Conservation (phyloP, 176 grass and related monocot genomes). For the Pontederia paniculata region DNA sequence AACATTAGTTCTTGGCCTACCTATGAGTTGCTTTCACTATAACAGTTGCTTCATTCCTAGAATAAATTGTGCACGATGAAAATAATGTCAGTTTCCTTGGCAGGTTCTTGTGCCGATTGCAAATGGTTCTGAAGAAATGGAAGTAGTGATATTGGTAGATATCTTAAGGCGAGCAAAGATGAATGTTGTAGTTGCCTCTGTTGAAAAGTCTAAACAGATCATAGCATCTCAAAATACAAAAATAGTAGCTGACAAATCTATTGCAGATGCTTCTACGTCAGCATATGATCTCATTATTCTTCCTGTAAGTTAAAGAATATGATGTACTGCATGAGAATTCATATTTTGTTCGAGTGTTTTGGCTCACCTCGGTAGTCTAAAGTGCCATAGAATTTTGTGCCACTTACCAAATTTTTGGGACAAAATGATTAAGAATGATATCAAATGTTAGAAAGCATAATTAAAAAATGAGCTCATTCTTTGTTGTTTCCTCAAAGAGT, state of each 20-base stretch:
- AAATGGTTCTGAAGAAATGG: constrained; percentile 91
- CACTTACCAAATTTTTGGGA: too few species aligned
- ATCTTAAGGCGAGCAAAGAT: constrained; percentile 77
- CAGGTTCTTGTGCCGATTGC: constrained; percentile 91
- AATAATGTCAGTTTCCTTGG: constrained; percentile 18
- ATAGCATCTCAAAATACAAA: constrained; percentile 54
- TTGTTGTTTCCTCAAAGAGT: too few species aligned
- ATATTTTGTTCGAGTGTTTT: constrained; percentile 4
- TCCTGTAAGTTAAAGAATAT: constrained; percentile 48
- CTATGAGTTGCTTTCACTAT: not conserved
- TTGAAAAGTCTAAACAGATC: constrained; percentile 51
- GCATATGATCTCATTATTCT: constrained; percentile 89
- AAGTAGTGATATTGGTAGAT: constrained; percentile 59
- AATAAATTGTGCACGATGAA: not conserved
- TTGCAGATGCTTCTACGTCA: constrained; percentile 47
- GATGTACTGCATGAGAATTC: not conserved
- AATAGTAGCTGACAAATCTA: constrained; percentile 63
- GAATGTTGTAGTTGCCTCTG: constrained; percentile 73
- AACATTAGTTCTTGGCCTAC: too few species aligned
- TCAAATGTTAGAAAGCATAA: too few species aligned
- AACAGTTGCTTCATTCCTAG: not conserved
- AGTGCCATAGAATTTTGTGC: not conserved
- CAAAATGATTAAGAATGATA: too few species aligned
- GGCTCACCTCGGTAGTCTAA: not conserved
- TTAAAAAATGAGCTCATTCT: too few species aligned